These are phyloP conservation scores for Saccharata proteae DNA, from an alignment of 2,329 filamentous ascomycete genomes.

Conservation along the genomic window DNA sequence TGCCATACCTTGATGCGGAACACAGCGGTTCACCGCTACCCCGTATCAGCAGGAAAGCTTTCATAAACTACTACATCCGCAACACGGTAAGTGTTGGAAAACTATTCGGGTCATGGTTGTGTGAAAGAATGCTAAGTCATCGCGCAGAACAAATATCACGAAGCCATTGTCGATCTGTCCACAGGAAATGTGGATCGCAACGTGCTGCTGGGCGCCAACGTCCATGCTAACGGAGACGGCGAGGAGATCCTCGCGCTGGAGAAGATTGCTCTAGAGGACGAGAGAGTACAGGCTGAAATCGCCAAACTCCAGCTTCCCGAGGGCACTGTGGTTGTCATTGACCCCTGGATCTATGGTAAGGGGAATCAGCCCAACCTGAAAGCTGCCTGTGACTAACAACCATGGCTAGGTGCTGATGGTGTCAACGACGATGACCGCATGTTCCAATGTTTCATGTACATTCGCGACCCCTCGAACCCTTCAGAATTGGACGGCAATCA, in stretches of 20 bases:
- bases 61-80: slow-evolving; percentile 46
- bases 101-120: slow-evolving; percentile 2
- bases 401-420: slow-evolving; percentile 29
- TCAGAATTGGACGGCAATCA: slow-evolving; percentile 53
- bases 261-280: slow-evolving; percentile 42
- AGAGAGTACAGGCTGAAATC: slow-evolving; percentile 45
- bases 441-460: slow-evolving; percentile 56
- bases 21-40: slow-evolving; percentile 40
- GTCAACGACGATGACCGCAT: slow-evolving; percentile 35
- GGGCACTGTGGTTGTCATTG: slow-evolving; percentile 44
- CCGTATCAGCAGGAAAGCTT: slow-evolving; percentile 40
- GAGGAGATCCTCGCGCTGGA: slow-evolving; percentile 50
- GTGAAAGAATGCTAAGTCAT: neutral
- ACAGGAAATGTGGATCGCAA: slow-evolving; percentile 42
- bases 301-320: slow-evolving; percentile 47
- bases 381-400: neutral
- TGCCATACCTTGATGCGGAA: slow-evolving; percentile 53
- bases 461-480: slow-evolving; percentile 49
- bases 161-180: slow-evolving; percentile 45
- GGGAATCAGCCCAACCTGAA: neutral
- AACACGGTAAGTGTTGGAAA: slow-evolving; percentile 45
- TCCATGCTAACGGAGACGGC: slow-evolving; percentile 45
- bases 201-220: slow-evolving; percentile 44
- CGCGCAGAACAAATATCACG: slow-evolving; percentile 48
- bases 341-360: slow-evolving; percentile 58